A percentile compares a stretch with the other conserved stretches of the same genome.
Evolutionary conservation across 2,329 filamentous ascomycete species (phyloP).

Genomic region (Colletotrichum orbiculare): DNA sequence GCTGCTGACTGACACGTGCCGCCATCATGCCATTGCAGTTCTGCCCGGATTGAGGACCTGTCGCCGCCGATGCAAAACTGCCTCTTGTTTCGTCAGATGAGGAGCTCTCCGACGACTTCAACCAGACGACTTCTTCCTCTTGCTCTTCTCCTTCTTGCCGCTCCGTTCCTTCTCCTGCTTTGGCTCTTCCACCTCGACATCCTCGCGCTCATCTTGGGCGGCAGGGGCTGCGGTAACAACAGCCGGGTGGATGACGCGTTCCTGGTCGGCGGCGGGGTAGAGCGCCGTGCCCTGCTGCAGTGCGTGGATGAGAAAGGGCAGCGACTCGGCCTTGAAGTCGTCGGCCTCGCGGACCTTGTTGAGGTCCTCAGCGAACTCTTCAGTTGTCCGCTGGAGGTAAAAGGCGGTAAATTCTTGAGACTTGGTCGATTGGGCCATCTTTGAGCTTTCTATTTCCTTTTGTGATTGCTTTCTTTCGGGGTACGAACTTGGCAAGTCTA

Average conservation of each 20-base stretch:
- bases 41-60: too few relatives aligned
- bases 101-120: neutral
- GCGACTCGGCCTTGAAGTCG: slow-evolving; percentile 75
- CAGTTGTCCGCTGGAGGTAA: slow-evolving; percentile 76
- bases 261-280: slow-evolving; percentile 63
- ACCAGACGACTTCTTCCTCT: slow-evolving; percentile 19
- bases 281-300: slow-evolving; percentile 74
- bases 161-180: slow-evolving; percentile 12
- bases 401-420: slow-evolving; percentile 66
- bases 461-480: neutral
- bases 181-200: slow-evolving; percentile 17
- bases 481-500: neutral
- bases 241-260: slow-evolving; percentile 34
- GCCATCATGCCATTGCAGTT: too few relatives aligned
- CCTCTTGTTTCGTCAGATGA: too few relatives aligned
- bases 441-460: neutral
- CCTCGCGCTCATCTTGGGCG: slow-evolving; percentile 13
- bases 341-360: slow-evolving; percentile 75
- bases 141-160: slow-evolving; percentile 26
- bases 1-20: too few relatives aligned
- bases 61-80: neutral
- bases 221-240: neutral
- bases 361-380: slow-evolving; percentile 79
- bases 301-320: slow-evolving; percentile 74
- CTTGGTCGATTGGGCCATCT: slow-evolving; percentile 16